These are phyloP conservation scores for Acacia pycnantha DNA, from an alignment of 331 rosid genomes.

Conservation along the genomic window DNA sequence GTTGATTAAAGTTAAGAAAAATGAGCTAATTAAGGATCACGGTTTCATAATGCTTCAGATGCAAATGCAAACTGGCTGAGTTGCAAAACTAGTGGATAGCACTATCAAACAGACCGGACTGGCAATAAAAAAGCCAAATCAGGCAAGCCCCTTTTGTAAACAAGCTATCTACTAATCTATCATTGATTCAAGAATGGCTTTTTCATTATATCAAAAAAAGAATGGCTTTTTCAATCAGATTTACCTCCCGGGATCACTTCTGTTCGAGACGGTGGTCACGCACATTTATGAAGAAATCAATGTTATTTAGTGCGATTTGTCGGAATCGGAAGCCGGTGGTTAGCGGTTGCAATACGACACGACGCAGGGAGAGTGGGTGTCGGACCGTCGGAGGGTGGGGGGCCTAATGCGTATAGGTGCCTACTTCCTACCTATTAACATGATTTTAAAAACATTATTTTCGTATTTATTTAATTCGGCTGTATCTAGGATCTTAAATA, in stretches of 20 bases:
- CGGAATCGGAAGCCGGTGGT: background rate
- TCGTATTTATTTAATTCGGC: too few relatives aligned
- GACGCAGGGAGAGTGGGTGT: background rate
- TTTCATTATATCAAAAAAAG: too few relatives aligned
- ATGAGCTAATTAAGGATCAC: background rate
- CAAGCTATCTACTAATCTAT: background rate
- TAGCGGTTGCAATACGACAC: background rate
- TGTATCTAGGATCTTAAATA: too few relatives aligned
- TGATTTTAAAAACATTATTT: too few relatives aligned
- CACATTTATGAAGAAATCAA: conserved; percentile 66
- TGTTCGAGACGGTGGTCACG: conserved; percentile 63
- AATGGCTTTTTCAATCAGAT: background rate
- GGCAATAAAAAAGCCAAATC: background rate
- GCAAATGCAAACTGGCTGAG: background rate
- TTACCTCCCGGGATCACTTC: conserved; percentile 60
- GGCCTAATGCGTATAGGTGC: background rate
- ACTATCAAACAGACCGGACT: background rate
- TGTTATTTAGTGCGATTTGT: conserved; percentile 20
- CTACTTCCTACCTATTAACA: background rate
- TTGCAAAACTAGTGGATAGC: background rate
- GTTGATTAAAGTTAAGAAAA: background rate
- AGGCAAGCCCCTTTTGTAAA: background rate
- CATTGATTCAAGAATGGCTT: background rate
- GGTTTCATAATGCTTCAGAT: background rate
- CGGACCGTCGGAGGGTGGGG: background rate